Base-by-base conservation (phyloP, 176 grass and related monocot species). In the Musa schizocarpa region DNA sequence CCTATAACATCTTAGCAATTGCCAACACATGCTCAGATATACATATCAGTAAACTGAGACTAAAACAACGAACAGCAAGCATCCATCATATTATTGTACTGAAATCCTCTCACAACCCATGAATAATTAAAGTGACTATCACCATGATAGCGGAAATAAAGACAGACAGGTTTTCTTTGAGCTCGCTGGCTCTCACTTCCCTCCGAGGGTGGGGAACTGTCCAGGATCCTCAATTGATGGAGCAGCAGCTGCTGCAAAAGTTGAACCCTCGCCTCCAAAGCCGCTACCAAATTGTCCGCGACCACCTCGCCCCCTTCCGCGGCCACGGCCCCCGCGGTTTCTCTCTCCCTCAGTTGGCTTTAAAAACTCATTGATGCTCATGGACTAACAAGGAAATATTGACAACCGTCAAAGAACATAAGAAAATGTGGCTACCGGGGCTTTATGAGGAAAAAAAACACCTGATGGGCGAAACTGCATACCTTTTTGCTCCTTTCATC, bases 311-410 rank as follows among this genome's bases (percentile, higher is more conserved):
- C 84, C 90, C 62, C 84, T 88, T n/a, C 88, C 87, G 56, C 89
- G 90, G 0, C 90, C 94, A 69, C 90, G 87, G 1, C 93, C 83
- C 1, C 74, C 68, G 56, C 88, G 85, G 76, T 83, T 76, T 50
- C 82, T 81, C 59, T 89, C 88, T 19, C 94, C 88, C 82, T 97
- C 88, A 14, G 84, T 82, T 20, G 88, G 90, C 76, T 97, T 97
- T 54, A 97, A 81, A 57, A 97, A 97, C 77, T 97, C 94, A 2
- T 86, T 97, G 78, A 97, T 93, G 80, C 83, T 93, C 68, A 93
- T 3, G 0, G 86, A 83, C 94, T 97, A 66, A 11, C 75, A 50
- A 29, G 8, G 2, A 77, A 29, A 19, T 9, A 2, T 19, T 19
- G 1, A 13, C 12, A 27, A 17, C 52, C 5, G 9, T 27, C 22